phyloP scores from a whole-genome alignment of 2,329 filamentous ascomycete species.

The Metarhizium album region DNA sequence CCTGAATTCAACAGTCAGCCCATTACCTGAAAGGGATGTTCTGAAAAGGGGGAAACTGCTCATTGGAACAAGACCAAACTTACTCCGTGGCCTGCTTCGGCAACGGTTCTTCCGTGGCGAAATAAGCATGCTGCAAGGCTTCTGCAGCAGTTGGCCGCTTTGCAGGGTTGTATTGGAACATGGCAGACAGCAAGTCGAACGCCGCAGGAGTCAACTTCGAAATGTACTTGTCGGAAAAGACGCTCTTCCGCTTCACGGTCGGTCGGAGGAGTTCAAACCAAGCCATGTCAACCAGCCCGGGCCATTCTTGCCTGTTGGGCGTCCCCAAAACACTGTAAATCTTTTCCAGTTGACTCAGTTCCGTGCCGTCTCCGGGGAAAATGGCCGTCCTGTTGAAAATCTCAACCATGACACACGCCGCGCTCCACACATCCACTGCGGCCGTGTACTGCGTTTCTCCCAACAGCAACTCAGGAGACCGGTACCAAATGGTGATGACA shows the following conservation, averaged over 20 bases:
- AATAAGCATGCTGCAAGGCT: constrained; percentile 81
- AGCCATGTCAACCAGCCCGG: constrained; percentile 80
- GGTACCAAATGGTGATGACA: constrained; percentile 98
- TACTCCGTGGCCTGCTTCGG: constrained; percentile 73
- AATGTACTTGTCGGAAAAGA: constrained; percentile 76
- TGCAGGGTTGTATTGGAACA: constrained; percentile 83
- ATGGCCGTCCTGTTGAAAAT: constrained; percentile 92
- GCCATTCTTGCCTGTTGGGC: constrained; percentile 76
- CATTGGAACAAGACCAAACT: constrained; percentile 25
- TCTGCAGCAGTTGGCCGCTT: constrained; percentile 76
- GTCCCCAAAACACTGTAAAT: constrained; percentile 92
- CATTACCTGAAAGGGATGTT: not conserved
- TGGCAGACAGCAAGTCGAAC: constrained; percentile 69
- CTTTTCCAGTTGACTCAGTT: constrained; percentile 91
- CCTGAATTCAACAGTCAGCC: constrained; percentile 27
- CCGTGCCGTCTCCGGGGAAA: constrained; percentile 91
- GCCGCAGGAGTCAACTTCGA: constrained; percentile 68
- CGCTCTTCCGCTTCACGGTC: constrained; percentile 56
- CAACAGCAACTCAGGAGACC: constrained; percentile 78
- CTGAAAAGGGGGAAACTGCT: not conserved
- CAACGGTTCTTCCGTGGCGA: constrained; percentile 67
- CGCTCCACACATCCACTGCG: constrained; percentile 92
- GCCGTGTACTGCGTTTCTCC: constrained; percentile 86
- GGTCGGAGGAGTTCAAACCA: constrained; percentile 93
- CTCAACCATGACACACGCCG: constrained; percentile 91